These are phyloP conservation scores for Yamadazyma aaseri DNA, from an alignment of 1,139 yeast species.

Conservation along the genomic window DNA sequence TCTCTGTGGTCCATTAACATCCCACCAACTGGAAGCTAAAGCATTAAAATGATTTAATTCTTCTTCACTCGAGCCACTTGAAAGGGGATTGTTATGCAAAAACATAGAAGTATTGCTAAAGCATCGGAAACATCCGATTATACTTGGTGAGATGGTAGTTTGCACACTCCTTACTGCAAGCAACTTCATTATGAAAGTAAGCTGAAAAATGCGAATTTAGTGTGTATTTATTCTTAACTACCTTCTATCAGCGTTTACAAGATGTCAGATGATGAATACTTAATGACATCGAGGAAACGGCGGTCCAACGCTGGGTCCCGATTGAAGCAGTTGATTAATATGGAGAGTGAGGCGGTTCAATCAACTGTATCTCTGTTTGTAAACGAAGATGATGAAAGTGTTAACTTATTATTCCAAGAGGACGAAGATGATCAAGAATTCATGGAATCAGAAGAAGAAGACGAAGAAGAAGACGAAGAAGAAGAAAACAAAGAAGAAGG, in stretches of 20 bases:
- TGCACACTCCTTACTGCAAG: conserved; percentile 1
- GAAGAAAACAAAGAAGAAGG: conserved; percentile 28
- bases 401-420: conserved; percentile 75
- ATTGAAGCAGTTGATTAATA: conserved; percentile 66
- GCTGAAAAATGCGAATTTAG: conserved; percentile 1
- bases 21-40: conserved; percentile 95
- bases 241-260: too few relatives aligned
- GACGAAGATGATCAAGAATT: conserved; percentile 91
- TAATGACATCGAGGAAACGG: conserved; percentile 70
- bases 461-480: conserved; percentile 21
- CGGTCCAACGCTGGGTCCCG: conserved; percentile 92
- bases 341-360: conserved; percentile 45
- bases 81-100: conserved; percentile 1
- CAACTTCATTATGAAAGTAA: not conserved
- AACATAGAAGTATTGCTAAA: not conserved
- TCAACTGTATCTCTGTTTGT: conserved; percentile 24
- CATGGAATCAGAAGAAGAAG: conserved; percentile 34
- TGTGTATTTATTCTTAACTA: not conserved
- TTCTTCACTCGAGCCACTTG: conserved; percentile 35
- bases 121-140: not conserved
- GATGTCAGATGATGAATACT: conserved; percentile 30
- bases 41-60: conserved; percentile 82
- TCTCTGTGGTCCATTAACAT: conserved; percentile 86
- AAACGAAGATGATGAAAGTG: conserved; percentile 69
- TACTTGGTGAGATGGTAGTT: not conserved